Evolutionary conservation across 169 alveolate species (phyloP), one percentile per base, ranked within the genome.

Genomic region (Cryptosporidium felis): DNA sequence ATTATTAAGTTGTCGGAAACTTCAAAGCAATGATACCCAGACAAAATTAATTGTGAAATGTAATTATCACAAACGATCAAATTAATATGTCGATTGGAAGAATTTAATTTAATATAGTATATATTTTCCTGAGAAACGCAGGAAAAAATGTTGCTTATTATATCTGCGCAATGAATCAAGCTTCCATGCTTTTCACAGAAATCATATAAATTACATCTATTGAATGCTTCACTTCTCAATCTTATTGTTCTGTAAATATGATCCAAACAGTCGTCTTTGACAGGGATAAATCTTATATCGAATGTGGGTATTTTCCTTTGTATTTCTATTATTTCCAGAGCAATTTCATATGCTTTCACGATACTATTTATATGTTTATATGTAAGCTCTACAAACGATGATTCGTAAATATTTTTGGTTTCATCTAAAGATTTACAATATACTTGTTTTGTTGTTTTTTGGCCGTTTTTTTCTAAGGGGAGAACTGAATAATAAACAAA

Each of bases 341-440:
- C 85, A 21, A 74, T 74, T 74, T 74, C 85, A 74, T 74, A 74
- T 14, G 85, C 85, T 23, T 74, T 74, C n/a, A 74, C 66, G 12
- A 74, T 53, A 18, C 85, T 56, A 32, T 74, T 49, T 0, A 74
- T 56, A 16, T 74, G 85, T 58, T 32, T 49, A 30, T 49, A 53
- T 47, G 85, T 74, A 14, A 74, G 26, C n/a, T 41, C 56, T 6
- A 44, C 8, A 44, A 28, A 28, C 38, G 60, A 44, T 40, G 58
- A n/a, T 5, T 21, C 23, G 23, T 42, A 10, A 21, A 41, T 18
- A 2, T 16, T n/a, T 26, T 5, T n/a, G 12, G 21, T 36, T 4
- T 9, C 10, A 12, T 53, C 66, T 16, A 56, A 32, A 1, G 14
- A 18, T n/a, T 41, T 9, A 10, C 0, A 1, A 42, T 38, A 74